Evolutionary conservation across 768 basidiomycete genomes (phyloP), one percentile per base, ranked within the genome.

Genomic region (Cantharellus cinnabarinus): DNA sequence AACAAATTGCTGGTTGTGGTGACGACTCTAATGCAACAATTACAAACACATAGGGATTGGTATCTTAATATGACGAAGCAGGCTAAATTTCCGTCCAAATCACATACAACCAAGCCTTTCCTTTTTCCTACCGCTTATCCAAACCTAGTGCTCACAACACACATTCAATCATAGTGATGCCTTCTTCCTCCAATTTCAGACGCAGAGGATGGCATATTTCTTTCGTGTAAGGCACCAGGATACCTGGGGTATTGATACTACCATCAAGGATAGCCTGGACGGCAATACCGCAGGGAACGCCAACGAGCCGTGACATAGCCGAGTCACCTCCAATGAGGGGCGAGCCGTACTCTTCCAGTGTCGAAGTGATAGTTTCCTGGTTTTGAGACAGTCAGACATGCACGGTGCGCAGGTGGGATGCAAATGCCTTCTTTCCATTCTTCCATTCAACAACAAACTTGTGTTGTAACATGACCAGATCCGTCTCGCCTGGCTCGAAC

Each of bases 381-480:
- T 39, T 4, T 3, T 55, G n/a, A 35, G 41, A 40, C 20, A 42
- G 3, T 3, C 14, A 38, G 3, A 37, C 4, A 3, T 4, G 0
- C 41, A 14, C 58, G 34, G 59, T 29, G 14, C 29, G 37, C n/a
- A 5, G 1, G 41, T 42, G n/a, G 3, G 5, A 41, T 52, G 65
- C 77, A 57, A 61, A 82, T 83, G 71, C 77, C 73, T 29, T 29
- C 54, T 71, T 76, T 53, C 94, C 91, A 66, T 97, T 89, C 41
- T 78, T 75, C 79, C 85, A 86, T 68, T 91, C 82, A 42, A 98
- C 82, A 65, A 89, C 72, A 68, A 99, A 98, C 75, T 93, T 94
- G 79, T 99, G 94, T 72, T 97, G 94, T 58, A 99, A 80, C 82
- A 98, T 89, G 61, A 99, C 88, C 62, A 98, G 79, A 70, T 99